Conservation (phyloP, 73 alveolate genomes). For the Symbiodinium pilosum region DNA sequence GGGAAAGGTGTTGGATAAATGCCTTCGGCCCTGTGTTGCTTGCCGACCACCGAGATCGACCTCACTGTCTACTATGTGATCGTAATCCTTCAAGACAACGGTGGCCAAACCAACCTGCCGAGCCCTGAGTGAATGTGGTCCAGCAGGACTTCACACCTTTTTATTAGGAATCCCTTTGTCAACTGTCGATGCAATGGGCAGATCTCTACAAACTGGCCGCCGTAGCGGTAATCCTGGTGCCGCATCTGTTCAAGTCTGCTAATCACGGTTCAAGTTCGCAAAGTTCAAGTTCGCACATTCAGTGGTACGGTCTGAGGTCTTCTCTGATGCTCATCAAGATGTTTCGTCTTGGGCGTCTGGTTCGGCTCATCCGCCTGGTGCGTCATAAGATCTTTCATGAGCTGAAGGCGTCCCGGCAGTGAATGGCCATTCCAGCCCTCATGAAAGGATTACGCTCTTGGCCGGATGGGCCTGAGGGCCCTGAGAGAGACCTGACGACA, state of each 20-base stretch:
- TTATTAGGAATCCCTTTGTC: not conserved
- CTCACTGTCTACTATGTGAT: not conserved
- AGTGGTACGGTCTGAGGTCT: not conserved
- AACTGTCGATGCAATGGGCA: not conserved
- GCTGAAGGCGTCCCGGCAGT: constrained; percentile 47
- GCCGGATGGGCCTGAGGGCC: not conserved
- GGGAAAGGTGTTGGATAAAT: no score
- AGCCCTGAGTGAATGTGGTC: not conserved
- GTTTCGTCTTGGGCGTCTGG: constrained; percentile 32
- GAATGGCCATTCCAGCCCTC: not conserved
- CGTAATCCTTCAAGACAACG: not conserved
- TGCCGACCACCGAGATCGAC: not conserved
- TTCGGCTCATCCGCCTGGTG: constrained; percentile 45
- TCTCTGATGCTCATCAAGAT: constrained; percentile 36
- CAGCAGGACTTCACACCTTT: no score
- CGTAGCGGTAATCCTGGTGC: no score
- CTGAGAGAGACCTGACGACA: not conserved
- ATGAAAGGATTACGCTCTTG: not conserved
- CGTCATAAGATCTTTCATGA: constrained; percentile 27
- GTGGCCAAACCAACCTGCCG: not conserved
- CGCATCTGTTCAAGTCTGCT: no score
- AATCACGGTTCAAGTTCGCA: no score
- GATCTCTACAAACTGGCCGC: no score
- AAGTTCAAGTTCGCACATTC: no score
- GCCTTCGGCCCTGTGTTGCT: no score